Conservation (phyloP, 305 asterid genomes). For the Fraxinus greggii region DNA sequence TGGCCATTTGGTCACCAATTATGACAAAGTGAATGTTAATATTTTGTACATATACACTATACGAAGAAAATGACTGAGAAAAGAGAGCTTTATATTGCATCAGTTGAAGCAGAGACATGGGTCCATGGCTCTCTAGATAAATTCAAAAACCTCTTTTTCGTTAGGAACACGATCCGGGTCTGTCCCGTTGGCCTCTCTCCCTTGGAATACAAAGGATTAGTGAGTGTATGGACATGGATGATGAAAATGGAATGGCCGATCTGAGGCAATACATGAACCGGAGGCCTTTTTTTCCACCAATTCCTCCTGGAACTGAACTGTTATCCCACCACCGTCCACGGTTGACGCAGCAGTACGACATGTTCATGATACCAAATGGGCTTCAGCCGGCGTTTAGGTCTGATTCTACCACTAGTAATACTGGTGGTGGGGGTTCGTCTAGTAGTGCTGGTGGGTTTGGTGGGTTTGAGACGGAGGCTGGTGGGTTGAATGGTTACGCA, state of each 20-base stretch:
- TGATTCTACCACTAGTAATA: constrained; percentile 19
- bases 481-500: constrained; percentile 17
- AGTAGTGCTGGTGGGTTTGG: constrained; percentile 15
- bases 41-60: background rate
- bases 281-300: constrained; percentile 29
- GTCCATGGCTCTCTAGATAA: constrained; percentile 33
- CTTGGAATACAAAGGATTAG: background rate
- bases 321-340: constrained; percentile 32
- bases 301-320: constrained; percentile 30
- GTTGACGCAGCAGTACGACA: constrained; percentile 35
- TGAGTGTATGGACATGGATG: constrained; percentile 34
- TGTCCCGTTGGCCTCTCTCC: constrained; percentile 24
- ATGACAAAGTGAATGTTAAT: too few relatives aligned
- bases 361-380: constrained; percentile 31
- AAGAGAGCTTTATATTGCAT: background rate
- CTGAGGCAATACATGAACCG: constrained; percentile 40
- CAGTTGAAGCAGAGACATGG: constrained; percentile 17
- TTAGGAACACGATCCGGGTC: constrained; percentile 47
- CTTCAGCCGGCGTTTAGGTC: constrained; percentile 32
- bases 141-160: constrained; percentile 27
- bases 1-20: too few relatives aligned
- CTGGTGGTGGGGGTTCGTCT: constrained; percentile 1
- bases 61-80: background rate
- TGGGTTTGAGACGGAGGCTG: constrained; percentile 28
- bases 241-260: constrained; percentile 43